Base-by-base conservation (phyloP, 2,329 filamentous ascomycete species). In the Fusarium marasasianum region DNA sequence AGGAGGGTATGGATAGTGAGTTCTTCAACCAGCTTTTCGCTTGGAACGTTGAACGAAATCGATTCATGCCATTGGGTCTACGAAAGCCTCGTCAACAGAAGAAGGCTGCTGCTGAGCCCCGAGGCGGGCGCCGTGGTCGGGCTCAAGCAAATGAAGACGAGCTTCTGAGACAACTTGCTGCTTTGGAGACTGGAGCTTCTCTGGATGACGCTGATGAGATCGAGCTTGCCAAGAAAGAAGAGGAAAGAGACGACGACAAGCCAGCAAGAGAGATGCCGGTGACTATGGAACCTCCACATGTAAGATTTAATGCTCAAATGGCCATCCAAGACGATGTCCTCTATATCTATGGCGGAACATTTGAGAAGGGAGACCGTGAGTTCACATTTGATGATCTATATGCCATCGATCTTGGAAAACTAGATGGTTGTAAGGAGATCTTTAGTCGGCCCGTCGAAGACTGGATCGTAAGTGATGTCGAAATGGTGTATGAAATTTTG, bases 311-410 rank as follows among this genome's bases (percentile, higher is more conserved):
- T 77, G 92, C 95, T 3, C 93, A 96, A 75, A 85, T 98, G 44
- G 91, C 96, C 1, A 94, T 98, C 2, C 95, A 98, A 82, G 94
- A 95, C 74, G 96, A 99, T 81, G 91, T 94, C 14, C 87, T 98
- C 2, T 99, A 96, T 83, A 94, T 98, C 61, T 98, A 97, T 79
- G 95, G 96, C 37, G 96, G 96, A 24, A 99, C 96, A 0, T 98
- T 93, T 78, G 96, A 99, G 80, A 96, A 97, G 80, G 96, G 94
- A 24, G 96, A 99, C 78, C 90, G 94, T 29, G 96, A 99, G 82
- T 98, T 93, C 79, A 98, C 95, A 0, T 98, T 98, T 82, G 95
- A 98, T 77, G 96, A 99, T 78, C 87, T 99, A 82, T 97, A 97
- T 83, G 92, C 94, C 5, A 91, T 98, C 68, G 95, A 99, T 79